Evolutionary conservation across 73 alveolate species (phyloP).

Genomic region (Tetrahymena borealis): DNA sequence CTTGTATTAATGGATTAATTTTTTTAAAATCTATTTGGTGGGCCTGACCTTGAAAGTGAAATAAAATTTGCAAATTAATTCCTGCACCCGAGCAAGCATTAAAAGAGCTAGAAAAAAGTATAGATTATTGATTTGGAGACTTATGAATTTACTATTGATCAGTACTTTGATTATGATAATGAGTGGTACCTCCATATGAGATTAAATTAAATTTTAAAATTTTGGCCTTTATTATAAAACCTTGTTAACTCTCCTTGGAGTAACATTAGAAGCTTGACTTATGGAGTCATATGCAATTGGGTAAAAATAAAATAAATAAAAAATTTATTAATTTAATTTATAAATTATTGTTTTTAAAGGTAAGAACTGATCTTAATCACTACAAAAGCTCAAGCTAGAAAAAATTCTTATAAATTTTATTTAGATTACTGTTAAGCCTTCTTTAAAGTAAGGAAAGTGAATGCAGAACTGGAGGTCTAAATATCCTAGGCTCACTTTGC

Average conservation of each 20-base stretch:
- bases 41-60: neutral
- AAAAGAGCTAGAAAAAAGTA: neutral
- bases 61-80: neutral
- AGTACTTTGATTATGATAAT: neutral
- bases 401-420: neutral
- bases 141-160: neutral
- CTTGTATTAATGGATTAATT: neutral
- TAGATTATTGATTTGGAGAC: neutral
- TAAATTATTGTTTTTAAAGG: neutral
- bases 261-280: slow-evolving; percentile 54
- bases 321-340: neutral
- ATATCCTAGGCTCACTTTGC: slow-evolving; percentile 60
- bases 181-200: slow-evolving; percentile 42
- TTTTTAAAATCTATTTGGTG: neutral
- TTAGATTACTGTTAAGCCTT: slow-evolving; percentile 11
- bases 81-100: neutral
- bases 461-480: slow-evolving; percentile 62
- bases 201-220: slow-evolving; percentile 50
- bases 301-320: neutral
- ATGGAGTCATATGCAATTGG: slow-evolving; percentile 52
- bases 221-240: slow-evolving; percentile 51
- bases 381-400: neutral
- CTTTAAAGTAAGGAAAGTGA: slow-evolving; percentile 59
- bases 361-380: neutral
- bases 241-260: slow-evolving; percentile 58